Base-by-base conservation (phyloP, 257 asterid genomes). In the Sherardia arvensis region DNA sequence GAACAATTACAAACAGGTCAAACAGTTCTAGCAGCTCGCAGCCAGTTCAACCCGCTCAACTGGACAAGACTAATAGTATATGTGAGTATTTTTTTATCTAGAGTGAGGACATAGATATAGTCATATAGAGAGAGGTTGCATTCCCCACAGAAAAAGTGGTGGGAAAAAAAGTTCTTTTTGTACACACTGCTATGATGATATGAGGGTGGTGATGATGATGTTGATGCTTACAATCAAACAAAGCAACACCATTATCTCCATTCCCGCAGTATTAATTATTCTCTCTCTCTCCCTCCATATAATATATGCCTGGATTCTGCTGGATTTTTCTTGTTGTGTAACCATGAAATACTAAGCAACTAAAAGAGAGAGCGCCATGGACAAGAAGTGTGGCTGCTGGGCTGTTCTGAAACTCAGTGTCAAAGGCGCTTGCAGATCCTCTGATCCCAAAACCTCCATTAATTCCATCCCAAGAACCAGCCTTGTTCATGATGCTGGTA, bases 401-500 rank as follows among this genome's bases (percentile, higher is more conserved):
- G 76, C 81, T 73, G 70, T 71, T 76, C 80, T 91, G 10, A 84
- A 83, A 71, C 73, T 80, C 64, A 78, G 86, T 69, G 83, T 80
- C 55, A 70, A 76, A 66, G 81, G 81, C 61, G 32, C 85, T 47
- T 84, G 86, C 66, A 84, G 70, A 20, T 51, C 76, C 49, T 74
- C 95, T 60, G 89, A 79, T 73, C 66, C 86, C 45, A 84, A 80
- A 72, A 76, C 66, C 76, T 74, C 93, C 34, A 74, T 79, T 12
- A 74, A 76, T 21, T 47, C 77, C 67, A 81, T 87, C 57, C 86
- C 97, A 2, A 80, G 88, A 64, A 87, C 89, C 33, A 91, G 95
- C 61, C 95, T 84, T 83, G 96, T 86, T 74, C 84, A 83, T 83
- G 98, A 86, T 83, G 95, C 95, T 73, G 96, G 92, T 88, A 73